Evolutionary conservation across 805 yeast species (phyloP), one percentile per base, ranked within the genome.

Genomic region (Metschnikowia bowlesiae): DNA sequence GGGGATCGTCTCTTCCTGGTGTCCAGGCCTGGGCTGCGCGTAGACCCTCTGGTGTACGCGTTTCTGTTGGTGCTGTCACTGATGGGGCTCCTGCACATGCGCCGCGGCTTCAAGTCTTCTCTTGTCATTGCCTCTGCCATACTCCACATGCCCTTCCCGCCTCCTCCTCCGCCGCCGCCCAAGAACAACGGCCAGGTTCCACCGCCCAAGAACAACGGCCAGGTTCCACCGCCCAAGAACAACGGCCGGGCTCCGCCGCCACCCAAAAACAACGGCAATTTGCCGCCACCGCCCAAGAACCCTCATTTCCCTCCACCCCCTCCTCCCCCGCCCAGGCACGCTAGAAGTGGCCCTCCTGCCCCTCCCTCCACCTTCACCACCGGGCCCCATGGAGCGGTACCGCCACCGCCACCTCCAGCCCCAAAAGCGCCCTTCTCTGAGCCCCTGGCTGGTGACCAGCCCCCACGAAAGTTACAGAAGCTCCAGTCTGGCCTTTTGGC

Each of bases 161-260:
- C 62, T 8, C 60, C 59, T 6, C 58, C 62, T 2, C 57, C 59
- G 2, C 60, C 62, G n/a, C n/a, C n/a, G 8, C 53, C 54, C n/a
- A 36, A 44, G n/a, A 41, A 44, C 11, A 35, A 18, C 10, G 33
- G 39, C 33, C 11, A 16, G 8, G 35, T 8, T 13, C 39, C 39
- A 40, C 62, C 63, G 7, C 67, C 68, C 16, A 18, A 18, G 22
- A 18, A 18, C 22, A 18, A 18, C 22, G 22, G 22, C 22, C 2
- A 4, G 2, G 2, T 18, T 0, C 45, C 37, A 41, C 62, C 63
- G 6, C 67, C 68, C 22, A 18, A 18, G 2, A 18, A 18, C 22
- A 18, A 18, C 22, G 22, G 22, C 22, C 2, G n/a, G n/a, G n/a
- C 1, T 6, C 56, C 60, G 4, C 57, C 59, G 2, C 60, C 62